A percentile compares a stretch with the other conserved stretches of the same genome.
These are phyloP conservation scores for Penicillium sp. DNA, from an alignment of 2,329 filamentous ascomycete genomes.

Conservation along the genomic window DNA sequence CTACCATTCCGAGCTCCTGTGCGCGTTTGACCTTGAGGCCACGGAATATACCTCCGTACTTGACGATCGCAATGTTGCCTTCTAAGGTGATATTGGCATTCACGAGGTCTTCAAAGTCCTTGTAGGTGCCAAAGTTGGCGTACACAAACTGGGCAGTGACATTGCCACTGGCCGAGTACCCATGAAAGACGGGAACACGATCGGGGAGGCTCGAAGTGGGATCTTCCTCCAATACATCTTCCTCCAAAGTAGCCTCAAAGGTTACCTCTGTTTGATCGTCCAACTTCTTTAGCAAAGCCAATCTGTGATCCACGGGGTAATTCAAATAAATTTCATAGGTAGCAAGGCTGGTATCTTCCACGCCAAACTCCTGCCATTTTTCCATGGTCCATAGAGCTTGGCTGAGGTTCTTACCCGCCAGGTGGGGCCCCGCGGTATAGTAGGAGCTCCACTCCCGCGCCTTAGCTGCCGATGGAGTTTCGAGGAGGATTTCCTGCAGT, in stretches of 20 bases:
- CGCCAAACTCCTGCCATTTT: conserved; percentile 70
- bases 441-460: conserved; percentile 73
- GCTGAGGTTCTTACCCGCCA: conserved; percentile 75
- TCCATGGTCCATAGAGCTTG: conserved; percentile 76
- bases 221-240: conserved; percentile 83
- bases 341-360: conserved; percentile 58
- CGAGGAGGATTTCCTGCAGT: conserved; percentile 55
- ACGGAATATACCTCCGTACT: conserved; percentile 83
- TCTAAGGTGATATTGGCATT: conserved; percentile 71
- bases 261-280: conserved; percentile 53
- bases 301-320: conserved; percentile 69
- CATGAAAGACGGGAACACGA: conserved; percentile 86
- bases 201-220: conserved; percentile 70
- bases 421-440: conserved; percentile 73
- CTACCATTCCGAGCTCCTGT: conserved; percentile 85
- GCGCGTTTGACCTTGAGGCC: conserved; percentile 92
- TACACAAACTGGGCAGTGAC: conserved; percentile 85
- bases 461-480: conserved; percentile 56
- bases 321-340: conserved; percentile 78
- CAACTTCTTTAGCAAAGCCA: conserved; percentile 62
- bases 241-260: conserved; percentile 79
- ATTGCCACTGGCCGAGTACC: conserved; percentile 89
- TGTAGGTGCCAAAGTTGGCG: conserved; percentile 86
- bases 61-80: conserved; percentile 84
- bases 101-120: conserved; percentile 79